Conservation (phyloP, 2,329 filamentous ascomycete genomes). For the Stenocarpella maydis region DNA sequence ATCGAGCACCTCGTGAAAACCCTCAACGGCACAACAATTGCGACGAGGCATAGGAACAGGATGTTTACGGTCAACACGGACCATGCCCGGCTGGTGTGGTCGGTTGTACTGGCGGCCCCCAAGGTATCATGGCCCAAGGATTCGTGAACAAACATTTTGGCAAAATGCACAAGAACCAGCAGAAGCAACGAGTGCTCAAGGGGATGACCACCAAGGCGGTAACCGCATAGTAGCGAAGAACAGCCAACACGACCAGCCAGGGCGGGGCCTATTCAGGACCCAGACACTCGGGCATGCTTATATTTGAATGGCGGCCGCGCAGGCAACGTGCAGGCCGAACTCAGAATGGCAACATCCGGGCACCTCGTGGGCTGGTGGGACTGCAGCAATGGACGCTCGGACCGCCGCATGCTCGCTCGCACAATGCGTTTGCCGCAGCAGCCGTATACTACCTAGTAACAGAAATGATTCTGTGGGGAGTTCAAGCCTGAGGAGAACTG, state of each 20-base stretch:
- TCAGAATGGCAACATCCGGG: conserved; percentile 20
- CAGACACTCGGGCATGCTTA: background rate
- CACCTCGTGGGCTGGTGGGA: background rate
- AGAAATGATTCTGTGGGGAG: background rate
- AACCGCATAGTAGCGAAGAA: background rate
- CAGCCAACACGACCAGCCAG: background rate
- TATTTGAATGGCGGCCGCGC: background rate
- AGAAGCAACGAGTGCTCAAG: background rate
- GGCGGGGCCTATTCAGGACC: background rate
- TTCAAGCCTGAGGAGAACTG: background rate
- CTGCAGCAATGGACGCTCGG: background rate
- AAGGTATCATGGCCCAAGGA: conserved; percentile 8
- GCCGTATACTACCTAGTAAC: background rate
- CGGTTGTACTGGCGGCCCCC: background rate
- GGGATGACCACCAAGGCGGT: background rate
- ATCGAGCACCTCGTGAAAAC: conserved; percentile 17
- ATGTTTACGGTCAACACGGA: conserved; percentile 6
- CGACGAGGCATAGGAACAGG: conserved; percentile 12
- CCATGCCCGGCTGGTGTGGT: conserved; percentile 13
- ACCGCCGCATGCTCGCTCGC: background rate
- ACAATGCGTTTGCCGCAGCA: background rate
- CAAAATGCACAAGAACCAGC: background rate
- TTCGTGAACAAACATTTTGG: conserved; percentile 1
- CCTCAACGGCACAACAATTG: conserved; percentile 7
- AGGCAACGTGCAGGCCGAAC: conserved; percentile 9